Percentiles rank a stretch among this genome's conserved stretches.
These are phyloP conservation scores for Ustilago esculenta DNA, from an alignment of 1,284 basidiomycete genomes.

Conservation along the genomic window DNA sequence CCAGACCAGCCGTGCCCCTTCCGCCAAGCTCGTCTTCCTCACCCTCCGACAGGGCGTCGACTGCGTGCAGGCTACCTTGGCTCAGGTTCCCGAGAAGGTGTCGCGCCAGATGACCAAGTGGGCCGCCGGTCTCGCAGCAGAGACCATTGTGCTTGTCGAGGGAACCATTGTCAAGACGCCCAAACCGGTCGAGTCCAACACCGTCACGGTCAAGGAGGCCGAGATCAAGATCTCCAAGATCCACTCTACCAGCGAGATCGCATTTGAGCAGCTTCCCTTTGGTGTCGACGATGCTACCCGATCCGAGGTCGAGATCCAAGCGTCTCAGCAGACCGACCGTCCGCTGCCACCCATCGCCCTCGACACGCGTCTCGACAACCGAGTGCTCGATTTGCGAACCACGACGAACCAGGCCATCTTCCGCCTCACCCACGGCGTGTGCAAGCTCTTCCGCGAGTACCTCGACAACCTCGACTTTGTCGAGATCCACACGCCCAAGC, in stretches of 20 bases:
- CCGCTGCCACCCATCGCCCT: conserved; percentile 63
- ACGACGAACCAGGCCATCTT: conserved; percentile 97
- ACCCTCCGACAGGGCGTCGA: conserved; percentile 87
- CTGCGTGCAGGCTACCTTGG: conserved; percentile 88
- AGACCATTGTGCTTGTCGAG: conserved; percentile 92
- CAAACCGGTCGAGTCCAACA: conserved; percentile 85
- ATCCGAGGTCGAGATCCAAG: conserved; percentile 79
- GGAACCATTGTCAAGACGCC: conserved; percentile 74
- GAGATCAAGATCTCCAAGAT: conserved; percentile 89
- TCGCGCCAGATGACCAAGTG: conserved; percentile 99
- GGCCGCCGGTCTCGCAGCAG: conserved; percentile 79
- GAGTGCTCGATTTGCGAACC: conserved; percentile 92
- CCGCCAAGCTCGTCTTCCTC: conserved; percentile 90
- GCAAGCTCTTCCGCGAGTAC: conserved; percentile 87
- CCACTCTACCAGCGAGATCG: conserved; percentile 81
- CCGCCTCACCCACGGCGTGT: conserved; percentile 86
- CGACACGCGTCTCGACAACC: conserved; percentile 93
- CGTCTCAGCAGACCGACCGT: conserved; percentile 63
- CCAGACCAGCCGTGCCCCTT: conserved; percentile 82
- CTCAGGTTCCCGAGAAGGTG: conserved; percentile 80
- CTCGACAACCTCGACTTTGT: conserved; percentile 81
- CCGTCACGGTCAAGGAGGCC: conserved; percentile 86
- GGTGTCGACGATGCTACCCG: conserved; percentile 91
- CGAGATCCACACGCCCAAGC: conserved; percentile 97
- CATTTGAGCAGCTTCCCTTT: conserved; percentile 78